phyloP scores from a whole-genome alignment of 2,329 filamentous ascomycete genomes.

The Colletotrichum plurivorum region DNA sequence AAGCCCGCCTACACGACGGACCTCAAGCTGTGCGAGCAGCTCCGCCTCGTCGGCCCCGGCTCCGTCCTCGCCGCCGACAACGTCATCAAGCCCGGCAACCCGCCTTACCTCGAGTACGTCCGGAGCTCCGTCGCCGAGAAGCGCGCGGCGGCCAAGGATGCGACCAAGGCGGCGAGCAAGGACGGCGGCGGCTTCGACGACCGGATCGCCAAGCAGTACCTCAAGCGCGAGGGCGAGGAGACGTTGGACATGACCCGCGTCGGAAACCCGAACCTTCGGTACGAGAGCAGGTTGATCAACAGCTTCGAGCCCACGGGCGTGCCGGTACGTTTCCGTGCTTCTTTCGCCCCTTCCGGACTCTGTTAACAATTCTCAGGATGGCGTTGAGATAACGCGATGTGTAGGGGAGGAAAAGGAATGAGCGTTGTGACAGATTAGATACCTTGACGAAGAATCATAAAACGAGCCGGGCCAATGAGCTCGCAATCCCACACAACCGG shows the following conservation, averaged over 20 bases:
- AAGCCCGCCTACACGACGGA: conserved; percentile 83
- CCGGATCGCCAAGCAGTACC: conserved; percentile 63
- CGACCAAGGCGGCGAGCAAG: conserved; percentile 45
- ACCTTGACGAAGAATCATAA: background rate
- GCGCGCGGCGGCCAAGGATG: conserved; percentile 55
- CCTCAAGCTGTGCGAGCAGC: conserved; percentile 81
- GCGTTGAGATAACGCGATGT: conserved; percentile 76
- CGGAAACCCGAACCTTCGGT: conserved; percentile 76
- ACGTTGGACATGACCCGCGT: conserved; percentile 48
- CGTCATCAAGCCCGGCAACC: conserved; percentile 79
- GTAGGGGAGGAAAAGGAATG: conserved; percentile 51
- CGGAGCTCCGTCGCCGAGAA: conserved; percentile 75
- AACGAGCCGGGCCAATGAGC: background rate
- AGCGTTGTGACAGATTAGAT: background rate
- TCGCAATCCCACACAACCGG: background rate
- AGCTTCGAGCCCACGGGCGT: conserved; percentile 79
- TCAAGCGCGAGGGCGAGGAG: conserved; percentile 68
- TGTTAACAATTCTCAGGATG: conserved; percentile 64
- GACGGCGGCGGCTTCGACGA: conserved; percentile 54
- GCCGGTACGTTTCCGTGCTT: conserved; percentile 63
- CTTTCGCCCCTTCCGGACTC: too few species aligned
- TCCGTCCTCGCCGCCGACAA: conserved; percentile 79
- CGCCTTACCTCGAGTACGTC: conserved; percentile 79
- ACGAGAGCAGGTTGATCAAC: conserved; percentile 74
- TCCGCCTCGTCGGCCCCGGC: conserved; percentile 74